Conservation (phyloP, 2,329 filamentous ascomycete species). For the Ceratocystis diversiconidia region DNA sequence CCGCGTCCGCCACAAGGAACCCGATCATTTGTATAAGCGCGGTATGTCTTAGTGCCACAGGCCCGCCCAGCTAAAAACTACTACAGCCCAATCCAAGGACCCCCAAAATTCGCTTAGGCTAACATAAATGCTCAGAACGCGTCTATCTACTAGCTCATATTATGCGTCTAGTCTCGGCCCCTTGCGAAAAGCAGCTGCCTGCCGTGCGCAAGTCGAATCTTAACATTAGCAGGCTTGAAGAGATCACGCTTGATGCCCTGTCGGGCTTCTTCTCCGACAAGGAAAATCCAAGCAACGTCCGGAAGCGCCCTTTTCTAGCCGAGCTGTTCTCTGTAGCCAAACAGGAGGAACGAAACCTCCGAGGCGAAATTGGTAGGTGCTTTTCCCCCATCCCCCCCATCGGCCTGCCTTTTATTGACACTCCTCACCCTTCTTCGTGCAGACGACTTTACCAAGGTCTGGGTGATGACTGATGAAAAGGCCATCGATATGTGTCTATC, state of each 20-base stretch:
- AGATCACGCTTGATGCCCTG: slow-evolving; percentile 43
- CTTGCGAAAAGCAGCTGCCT: slow-evolving; percentile 34
- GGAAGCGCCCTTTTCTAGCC: slow-evolving; percentile 41
- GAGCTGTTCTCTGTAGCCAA: slow-evolving; percentile 49
- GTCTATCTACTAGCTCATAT: slow-evolving; percentile 46
- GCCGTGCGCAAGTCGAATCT: slow-evolving; percentile 40
- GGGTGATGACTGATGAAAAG: slow-evolving; percentile 40
- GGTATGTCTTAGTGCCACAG: slow-evolving; percentile 32
- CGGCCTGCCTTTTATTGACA: slow-evolving; percentile 16
- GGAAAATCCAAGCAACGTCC: slow-evolving; percentile 36
- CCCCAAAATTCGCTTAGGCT: not conserved
- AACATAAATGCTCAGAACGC: slow-evolving; percentile 33
- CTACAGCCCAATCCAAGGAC: not conserved
- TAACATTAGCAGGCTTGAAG: slow-evolving; percentile 42
- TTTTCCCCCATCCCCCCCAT: not conserved
- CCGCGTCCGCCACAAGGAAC: slow-evolving; percentile 53
- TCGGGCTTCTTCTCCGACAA: slow-evolving; percentile 45
- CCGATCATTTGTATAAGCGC: slow-evolving; percentile 55
- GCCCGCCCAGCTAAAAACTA: not conserved
- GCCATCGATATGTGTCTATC: slow-evolving; percentile 35
- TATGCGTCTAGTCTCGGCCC: slow-evolving; percentile 41
- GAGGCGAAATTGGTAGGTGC: slow-evolving; percentile 42
- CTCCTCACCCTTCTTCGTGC: not conserved
- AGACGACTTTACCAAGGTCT: slow-evolving; percentile 36
- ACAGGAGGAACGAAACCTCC: slow-evolving; percentile 40